A percentile compares a stretch with the other conserved stretches of the same genome.
These are phyloP conservation scores for Tuber indicum DNA, from an alignment of 495 filamentous ascomycete species.

Conservation along the genomic window DNA sequence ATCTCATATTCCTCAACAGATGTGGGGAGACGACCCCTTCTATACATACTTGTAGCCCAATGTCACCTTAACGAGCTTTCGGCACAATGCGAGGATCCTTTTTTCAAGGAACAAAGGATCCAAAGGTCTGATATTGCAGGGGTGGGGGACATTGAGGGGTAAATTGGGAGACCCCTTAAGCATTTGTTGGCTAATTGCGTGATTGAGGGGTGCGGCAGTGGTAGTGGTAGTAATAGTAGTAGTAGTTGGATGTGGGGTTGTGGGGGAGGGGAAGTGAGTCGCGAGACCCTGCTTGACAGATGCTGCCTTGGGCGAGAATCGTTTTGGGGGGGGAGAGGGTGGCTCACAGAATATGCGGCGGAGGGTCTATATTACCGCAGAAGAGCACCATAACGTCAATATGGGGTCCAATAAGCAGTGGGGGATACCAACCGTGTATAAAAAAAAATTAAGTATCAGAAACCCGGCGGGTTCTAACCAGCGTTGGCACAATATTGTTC, in stretches of 20 bases:
- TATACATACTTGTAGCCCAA: not conserved
- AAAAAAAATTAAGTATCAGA: not conserved
- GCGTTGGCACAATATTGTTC: not conserved
- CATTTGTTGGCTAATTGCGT: not conserved
- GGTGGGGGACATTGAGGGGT: not conserved
- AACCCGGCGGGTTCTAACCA: not conserved
- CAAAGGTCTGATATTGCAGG: not conserved
- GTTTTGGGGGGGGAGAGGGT: not conserved
- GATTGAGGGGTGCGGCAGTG: not conserved
- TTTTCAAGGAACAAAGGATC: not conserved
- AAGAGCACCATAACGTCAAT: not conserved
- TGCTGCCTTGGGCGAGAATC: not conserved
- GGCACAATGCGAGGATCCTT: not conserved
- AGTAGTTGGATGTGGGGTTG: no score
- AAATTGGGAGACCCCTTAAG: not conserved
- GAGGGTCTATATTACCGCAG: not conserved
- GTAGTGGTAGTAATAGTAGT: not conserved
- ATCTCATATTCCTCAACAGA: not conserved
- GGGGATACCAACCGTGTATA: not conserved
- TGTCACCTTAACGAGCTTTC: not conserved
- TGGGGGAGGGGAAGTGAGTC: not conserved
- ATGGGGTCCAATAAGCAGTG: not conserved
- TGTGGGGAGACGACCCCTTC: not conserved
- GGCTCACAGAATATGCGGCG: not conserved
- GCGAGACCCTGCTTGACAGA: not conserved